A percentile compares a stretch with the other conserved stretches of the same genome.
Evolutionary conservation across 106 monocot genomes (phyloP).

Genomic region (Dioscorea dumetorum): DNA sequence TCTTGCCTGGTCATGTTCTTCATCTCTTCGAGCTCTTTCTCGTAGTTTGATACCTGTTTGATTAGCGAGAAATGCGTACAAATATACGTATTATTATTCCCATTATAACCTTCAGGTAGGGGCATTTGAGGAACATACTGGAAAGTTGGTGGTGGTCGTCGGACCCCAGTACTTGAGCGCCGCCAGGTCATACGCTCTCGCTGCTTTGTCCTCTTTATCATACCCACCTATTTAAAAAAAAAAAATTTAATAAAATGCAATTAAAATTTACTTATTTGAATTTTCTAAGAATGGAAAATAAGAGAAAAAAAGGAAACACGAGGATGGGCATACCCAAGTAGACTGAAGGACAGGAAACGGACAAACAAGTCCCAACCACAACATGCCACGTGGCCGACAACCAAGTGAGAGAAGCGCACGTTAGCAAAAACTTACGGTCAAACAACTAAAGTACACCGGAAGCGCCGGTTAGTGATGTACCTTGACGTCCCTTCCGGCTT

Average conservation of each 20-base stretch:
- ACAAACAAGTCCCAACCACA: neutral
- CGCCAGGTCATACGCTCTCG: slow-evolving; percentile 91
- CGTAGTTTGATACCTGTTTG: slow-evolving; percentile 71
- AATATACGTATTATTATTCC: neutral
- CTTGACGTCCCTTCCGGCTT: slow-evolving; percentile 95
- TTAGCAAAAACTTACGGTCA: neutral
- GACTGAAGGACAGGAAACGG: slow-evolving; percentile 15
- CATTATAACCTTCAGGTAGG: neutral
- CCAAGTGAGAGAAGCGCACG: neutral
- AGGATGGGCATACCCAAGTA: slow-evolving; percentile 39
- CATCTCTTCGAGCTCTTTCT: slow-evolving; percentile 93
- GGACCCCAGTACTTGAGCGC: slow-evolving; percentile 98
- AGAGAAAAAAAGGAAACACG: neutral
- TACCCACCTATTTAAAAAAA: slow-evolving; percentile 57
- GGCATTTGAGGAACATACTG: slow-evolving; percentile 18
- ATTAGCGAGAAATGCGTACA: neutral
- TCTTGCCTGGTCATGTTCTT: slow-evolving; percentile 98
- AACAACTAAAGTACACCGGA: neutral
- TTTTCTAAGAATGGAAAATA: neutral
- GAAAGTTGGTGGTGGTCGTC: slow-evolving; percentile 93
- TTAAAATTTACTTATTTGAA: neutral
- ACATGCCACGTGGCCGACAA: neutral
- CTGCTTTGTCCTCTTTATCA: slow-evolving; percentile 98
- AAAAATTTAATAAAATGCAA: no score
- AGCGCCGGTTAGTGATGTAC: slow-evolving; percentile 8